Evolutionary conservation across 768 basidiomycete species (phyloP), one percentile per base, ranked within the genome.

Genomic region (Astraeus odoratus): DNA sequence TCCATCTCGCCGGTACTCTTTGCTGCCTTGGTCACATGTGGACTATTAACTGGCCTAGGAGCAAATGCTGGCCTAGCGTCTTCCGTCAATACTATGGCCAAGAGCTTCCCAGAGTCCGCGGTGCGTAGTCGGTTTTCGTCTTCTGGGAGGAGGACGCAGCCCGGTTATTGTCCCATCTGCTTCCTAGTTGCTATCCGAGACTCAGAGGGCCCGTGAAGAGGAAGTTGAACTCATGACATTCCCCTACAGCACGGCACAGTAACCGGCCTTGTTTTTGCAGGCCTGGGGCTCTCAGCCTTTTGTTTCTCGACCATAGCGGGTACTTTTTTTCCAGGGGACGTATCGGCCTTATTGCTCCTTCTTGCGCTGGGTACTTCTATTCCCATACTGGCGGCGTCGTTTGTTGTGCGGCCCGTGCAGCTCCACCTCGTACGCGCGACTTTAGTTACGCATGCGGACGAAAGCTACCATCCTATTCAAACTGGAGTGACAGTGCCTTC

Each of bases 251-350:
- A 88, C 9, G 87, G 80, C 12, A 78, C 78, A 1, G 74, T 78
- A 5, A 86, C 82, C 0, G 85, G 82, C 2, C 57, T 86, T 5
- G 87, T 89, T 27, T 67, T 89, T 12, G 85, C 86, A 2, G 88
- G 87, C n/a, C 90, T 86, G 50, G 89, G 90, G 0, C 75, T 94
- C 8, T 89, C 86, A 3, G 90, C 90, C 0, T 92, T 92, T 68
- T 68, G 86, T 49, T 92, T 91, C 66, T 84, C 86, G n/a, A 76
- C 79, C 3, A 66, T 91, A 34, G 78, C 87, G 0, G 81, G 81
- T 50, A 54, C 76, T 3, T 61, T 80, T 39, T 90, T 80, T 55
- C 78, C 83, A 0, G 87, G 85, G 0, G 73, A 89, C 53, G 85
- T 85, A 0, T 81, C 81, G 0, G 72, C 78, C 4, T 86, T 94